Evolutionary conservation across 192 early-diverging fungal species (phyloP), one percentile per base, ranked within the genome.

Genomic region (Coemansia javaensis): DNA sequence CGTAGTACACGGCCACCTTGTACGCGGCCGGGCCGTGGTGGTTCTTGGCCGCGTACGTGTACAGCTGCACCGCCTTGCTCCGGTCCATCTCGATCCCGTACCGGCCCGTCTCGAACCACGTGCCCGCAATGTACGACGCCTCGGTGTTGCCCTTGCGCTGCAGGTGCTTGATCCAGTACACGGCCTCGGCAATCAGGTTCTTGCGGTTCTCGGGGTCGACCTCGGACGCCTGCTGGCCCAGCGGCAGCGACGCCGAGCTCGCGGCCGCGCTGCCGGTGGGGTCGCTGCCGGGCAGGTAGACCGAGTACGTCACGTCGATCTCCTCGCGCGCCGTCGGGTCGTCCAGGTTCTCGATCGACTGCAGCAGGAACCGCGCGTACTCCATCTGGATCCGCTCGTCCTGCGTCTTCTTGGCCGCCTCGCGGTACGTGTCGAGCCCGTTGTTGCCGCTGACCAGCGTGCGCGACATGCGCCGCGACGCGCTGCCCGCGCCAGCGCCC

Each of bases 321-420:
- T 75, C 65, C 32, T 67, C 71, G 53, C 64, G 65, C 51, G 56
- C 62, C 7, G 50, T 45, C 1, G 66, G 60, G 20, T 74, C 71
- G 27, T 75, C 63, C 21, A 72, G 58, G 38, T 66, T 74, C 56
- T 81, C 71, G 25, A 81, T 79, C 35, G 85, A 80, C 66, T 87
- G 75, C 22, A 91, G 47, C 33, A 91, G 62, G 53, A 85, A 91
- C 63, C 84, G 82, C 32, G 84, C 84, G 66, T 84, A 91, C 30
- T 82, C 82, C 37, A 87, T 40, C 76, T 91, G 87, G 32, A 82
- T 80, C 18, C 79, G 63, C 17, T 78, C 65, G 62, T 90, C 83
- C 51, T 84, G 82, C 27, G 86, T 87, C 58, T 86, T 87, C 57
- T 78, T 82, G 10, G 86, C 89, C 36, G 82, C 81, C 34, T 88